Base-by-base conservation (phyloP, 306 rosid species). In the Trifolium fragiferum region DNA sequence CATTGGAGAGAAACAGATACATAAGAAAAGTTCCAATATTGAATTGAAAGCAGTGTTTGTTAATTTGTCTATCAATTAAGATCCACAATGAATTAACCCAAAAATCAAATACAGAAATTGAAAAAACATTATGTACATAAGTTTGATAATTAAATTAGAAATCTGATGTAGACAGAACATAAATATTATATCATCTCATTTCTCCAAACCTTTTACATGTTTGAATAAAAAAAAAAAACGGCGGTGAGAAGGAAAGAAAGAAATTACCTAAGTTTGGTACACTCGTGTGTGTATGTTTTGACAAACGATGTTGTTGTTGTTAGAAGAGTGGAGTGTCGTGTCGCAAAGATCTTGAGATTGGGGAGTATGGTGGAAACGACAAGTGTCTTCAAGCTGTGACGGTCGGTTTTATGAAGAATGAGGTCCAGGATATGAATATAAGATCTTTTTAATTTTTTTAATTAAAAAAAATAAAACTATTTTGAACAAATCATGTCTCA, bases 311-410 rank as follows among this genome's bases (percentile, higher is more conserved):
- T 25, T 25, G 30, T 25, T 25, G 3, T 32, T 15, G 33, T 37
- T 14, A 23, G 37, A 46, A 12, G 80, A 37, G 79, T 72, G 90
- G 75, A 72, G 85, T 78, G 90, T 75, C 70, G 68, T 71, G 75
- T n/a, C n/a, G n/a, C n/a, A n/a, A n/a, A 73, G 68, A 83, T 49
- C 65, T 53, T 68, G 12, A 75, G 70, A 65, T 11, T 77, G 78
- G 66, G 35, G 33, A 30, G 25, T 68, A 35, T 57, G 85, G 88
- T 78, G 79, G 86, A 23, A 60, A 60, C 84, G 92, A 86, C 97
- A 92, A 87, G 97, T 90, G 97, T 90, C 93, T 57, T 4, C 79
- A 50, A 35, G 49, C 4, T 66, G 6, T 30, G 33, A 27, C 33
- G 33, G 33, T 30, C 33, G 7, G 33, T 30, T 30, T 30, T 3